Evolutionary conservation across 140 eudicot genomes (phyloP).

Genomic region (Erigeron philadelphicus): DNA sequence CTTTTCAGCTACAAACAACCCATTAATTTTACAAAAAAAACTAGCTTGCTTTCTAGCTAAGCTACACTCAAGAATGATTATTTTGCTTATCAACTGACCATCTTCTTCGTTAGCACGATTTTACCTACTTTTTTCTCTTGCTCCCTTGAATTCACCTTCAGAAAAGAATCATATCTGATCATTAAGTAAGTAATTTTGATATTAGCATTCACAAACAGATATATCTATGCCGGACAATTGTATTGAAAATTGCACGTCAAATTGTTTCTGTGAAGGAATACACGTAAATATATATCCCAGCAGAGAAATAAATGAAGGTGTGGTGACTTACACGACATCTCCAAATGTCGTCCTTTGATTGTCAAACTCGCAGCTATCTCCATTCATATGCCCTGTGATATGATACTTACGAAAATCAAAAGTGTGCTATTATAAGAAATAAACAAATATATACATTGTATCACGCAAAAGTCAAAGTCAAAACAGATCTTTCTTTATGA

Average conservation of each 20-base stretch:
- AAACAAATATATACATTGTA: neutral
- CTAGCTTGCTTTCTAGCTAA: neutral
- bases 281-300: neutral
- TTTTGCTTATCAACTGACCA: constrained; percentile 3
- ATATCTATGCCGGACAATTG: neutral
- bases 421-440: neutral
- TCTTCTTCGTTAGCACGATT: constrained; percentile 5
- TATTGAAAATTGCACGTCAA: neutral
- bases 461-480: neutral
- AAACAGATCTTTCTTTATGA: neutral
- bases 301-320: neutral
- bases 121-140: neutral
- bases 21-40: constrained; percentile 8
- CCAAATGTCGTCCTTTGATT: neutral
- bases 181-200: neutral
- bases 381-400: neutral
- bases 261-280: neutral
- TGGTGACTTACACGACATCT: neutral
- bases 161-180: constrained; percentile 1
- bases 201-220: neutral
- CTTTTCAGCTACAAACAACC: neutral
- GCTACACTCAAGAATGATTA: neutral
- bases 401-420: constrained; percentile 8
- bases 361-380: constrained; percentile 1
- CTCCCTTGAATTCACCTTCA: constrained; percentile 11